Base-by-base conservation (phyloP, 208 protist species). In the Acanthamoeba royreba region DNA sequence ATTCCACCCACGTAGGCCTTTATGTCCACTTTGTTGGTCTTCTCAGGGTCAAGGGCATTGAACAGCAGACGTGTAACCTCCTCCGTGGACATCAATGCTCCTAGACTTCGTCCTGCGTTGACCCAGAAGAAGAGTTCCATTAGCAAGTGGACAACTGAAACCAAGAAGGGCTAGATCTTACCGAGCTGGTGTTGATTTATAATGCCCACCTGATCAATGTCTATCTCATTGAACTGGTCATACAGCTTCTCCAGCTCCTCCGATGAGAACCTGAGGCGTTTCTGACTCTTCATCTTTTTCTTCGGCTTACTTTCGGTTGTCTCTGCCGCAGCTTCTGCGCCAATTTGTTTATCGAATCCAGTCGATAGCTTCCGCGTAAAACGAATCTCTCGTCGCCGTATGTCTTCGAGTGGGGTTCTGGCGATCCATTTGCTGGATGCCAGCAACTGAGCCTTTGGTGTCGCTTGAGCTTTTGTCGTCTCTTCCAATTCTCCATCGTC, bases 181-280 rank as follows among this genome's bases (percentile, higher is more conserved):
- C 88, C 88, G 1, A 92, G 66, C 43, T 92, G 61, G 13, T n/a
- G 46, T n/a, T 92, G 88, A 46, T 72, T 55, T 40, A 92, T 92
- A 46, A 61, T 81, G 19, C 88, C 88, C 8, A 52, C 31, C 31
- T 83, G 88, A 15, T 92, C 52, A 28, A 28, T 47, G 25, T 92
- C 88, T 13, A 92, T 92, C 31, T 92, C 88, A 45, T 92, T 92
- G 66, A 92, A 92, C 63, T 92, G 88, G 19, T 92, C 88, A 19
- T 58, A 92, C 9, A 92, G 42, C 45, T 92, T 92, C 47, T 92
- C 88, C 45, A 92, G 43, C 43, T 92, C 61, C 13, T 85, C 28
- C 5, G 88, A 49, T 4, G 88, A 81, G 47, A 74, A 79, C 35
- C 45, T 38, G 43, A 53, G 31, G 5, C 35, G 86, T 13, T 43